Conservation (phyloP, 352 stramenopile genomes). For the Phytopythium mirpurense region DNA sequence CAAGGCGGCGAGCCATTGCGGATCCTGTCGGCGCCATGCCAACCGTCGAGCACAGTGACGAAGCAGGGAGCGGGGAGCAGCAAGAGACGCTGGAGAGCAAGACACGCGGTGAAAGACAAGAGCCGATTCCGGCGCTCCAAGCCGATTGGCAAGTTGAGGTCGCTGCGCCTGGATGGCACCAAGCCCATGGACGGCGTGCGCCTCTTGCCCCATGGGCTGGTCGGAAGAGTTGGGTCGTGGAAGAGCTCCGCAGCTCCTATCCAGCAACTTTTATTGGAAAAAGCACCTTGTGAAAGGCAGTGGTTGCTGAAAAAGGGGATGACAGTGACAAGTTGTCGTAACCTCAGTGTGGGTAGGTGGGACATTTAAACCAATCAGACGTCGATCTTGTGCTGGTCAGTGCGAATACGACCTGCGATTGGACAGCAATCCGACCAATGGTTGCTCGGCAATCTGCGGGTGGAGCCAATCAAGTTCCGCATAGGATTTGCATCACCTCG, state of each 20-base stretch:
- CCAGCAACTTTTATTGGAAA: not conserved
- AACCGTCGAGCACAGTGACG: not conserved
- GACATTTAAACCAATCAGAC: slow-evolving; percentile 10
- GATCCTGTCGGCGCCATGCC: not conserved
- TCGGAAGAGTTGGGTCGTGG: not conserved
- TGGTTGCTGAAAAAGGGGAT: slow-evolving; percentile 6
- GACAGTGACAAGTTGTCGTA: slow-evolving; percentile 6
- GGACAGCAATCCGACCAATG: slow-evolving; percentile 4
- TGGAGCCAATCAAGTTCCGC: not conserved
- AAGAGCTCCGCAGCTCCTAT: slow-evolving; percentile 1
- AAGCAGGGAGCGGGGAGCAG: no score
- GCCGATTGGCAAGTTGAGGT: not conserved
- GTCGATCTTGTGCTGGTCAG: not conserved
- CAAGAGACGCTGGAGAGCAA: not conserved
- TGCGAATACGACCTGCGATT: slow-evolving; percentile 1
- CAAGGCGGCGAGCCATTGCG: not conserved
- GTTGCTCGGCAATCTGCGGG: no score
- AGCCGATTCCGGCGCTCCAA: slow-evolving; percentile 6
- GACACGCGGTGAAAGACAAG: not conserved
- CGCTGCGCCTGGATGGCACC: not conserved
- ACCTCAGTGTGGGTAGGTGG: not conserved
- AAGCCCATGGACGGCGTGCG: not conserved
- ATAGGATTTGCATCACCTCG: not conserved
- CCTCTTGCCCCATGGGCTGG: no score
- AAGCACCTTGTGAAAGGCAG: not conserved